Base-by-base conservation (phyloP, 768 basidiomycete species). In the Trichaptum fuscoviolaceum region DNA sequence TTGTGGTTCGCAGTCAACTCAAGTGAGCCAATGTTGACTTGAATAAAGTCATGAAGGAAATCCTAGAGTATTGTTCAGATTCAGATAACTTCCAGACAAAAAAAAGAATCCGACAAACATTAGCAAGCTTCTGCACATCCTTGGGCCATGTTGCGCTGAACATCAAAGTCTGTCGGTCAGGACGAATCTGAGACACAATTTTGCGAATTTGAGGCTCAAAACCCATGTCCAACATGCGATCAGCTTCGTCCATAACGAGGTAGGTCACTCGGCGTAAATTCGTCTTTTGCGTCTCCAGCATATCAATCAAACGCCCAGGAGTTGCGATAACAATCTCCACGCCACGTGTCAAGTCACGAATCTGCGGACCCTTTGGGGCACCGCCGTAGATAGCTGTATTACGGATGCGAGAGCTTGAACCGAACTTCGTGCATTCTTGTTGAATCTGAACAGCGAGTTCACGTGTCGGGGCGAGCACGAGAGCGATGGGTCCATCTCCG, bases 191-290 rank as follows among this genome's bases (percentile, higher is more conserved):
- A 71, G 89, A 83, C 70, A 99, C 93, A 70, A 99, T 98, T 81
- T 99, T 99, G 75, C 96, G 86, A 75, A 99, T 99, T 77, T 99
- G 97, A 64, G 97, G 97, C 80, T 99, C 97, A 81, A 99, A 99
- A 84, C 97, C 97, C 97, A 99, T 99, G 82, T 99, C 97, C 69
- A 99, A 85, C 97, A 99, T 99, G 74, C 97, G 93, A 82, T 99
- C 97, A 59, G 97, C 97, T 78, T 99, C 97, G 74, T 99, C 97
- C 89, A 99, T 93, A 75, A 99, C 97, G 57, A 99, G 85, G 78
- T 99, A 99, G 24, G 97, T 99, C 66, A 99, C 84, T 57, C 97
- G 90, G 66, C 92, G 92, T 64, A 99, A 85, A 78, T 99, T 99
- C 24, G 96, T 99, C 81, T 97, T 97, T 75, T 92, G 89, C 0